These are phyloP conservation scores for Ascodesmis nigricans DNA, from an alignment of 495 filamentous ascomycete genomes.

Conservation along the genomic window DNA sequence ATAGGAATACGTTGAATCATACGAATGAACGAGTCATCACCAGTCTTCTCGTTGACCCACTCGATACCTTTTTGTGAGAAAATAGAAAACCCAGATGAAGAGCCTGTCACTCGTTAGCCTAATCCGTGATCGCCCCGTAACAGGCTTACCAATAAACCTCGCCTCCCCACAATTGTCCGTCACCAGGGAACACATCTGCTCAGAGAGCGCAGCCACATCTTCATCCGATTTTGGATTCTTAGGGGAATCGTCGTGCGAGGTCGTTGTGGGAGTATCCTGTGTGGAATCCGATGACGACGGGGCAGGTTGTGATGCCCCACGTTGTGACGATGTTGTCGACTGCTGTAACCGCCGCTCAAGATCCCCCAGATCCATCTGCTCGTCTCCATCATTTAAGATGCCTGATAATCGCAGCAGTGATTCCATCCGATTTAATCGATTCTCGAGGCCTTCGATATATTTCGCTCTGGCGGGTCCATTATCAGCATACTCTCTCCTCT, in stretches of 20 bases:
- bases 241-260: conserved; percentile 19
- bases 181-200: conserved; percentile 99
- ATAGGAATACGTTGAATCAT: conserved; percentile 95
- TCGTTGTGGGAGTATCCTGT: conserved; percentile 17
- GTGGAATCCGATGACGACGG: conserved; percentile 20
- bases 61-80: conserved; percentile 95
- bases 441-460: conserved; percentile 95
- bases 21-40: conserved; percentile 78
- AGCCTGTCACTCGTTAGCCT: conserved; percentile 34
- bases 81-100: conserved; percentile 94
- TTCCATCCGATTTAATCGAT: conserved; percentile 85
- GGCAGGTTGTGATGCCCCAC: conserved; percentile 11
- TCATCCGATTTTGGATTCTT: conserved; percentile 28
- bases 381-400: conserved; percentile 64
- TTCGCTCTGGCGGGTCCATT: conserved; percentile 41
- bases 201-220: conserved; percentile 74
- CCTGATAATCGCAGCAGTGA: conserved; percentile 68
- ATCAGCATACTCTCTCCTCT: not conserved
- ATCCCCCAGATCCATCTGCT: conserved; percentile 61
- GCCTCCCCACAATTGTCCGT: conserved; percentile 94
- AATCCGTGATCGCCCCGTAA: conserved; percentile 3
- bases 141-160: conserved; percentile 65
- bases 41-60: conserved; percentile 97
- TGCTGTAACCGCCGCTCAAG: conserved; percentile 21
- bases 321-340: conserved; percentile 13